Evolutionary conservation across 164 flowering plant genomes (phyloP), one percentile per base, ranked within the genome.

Genomic region (Nelumbo lutea): DNA sequence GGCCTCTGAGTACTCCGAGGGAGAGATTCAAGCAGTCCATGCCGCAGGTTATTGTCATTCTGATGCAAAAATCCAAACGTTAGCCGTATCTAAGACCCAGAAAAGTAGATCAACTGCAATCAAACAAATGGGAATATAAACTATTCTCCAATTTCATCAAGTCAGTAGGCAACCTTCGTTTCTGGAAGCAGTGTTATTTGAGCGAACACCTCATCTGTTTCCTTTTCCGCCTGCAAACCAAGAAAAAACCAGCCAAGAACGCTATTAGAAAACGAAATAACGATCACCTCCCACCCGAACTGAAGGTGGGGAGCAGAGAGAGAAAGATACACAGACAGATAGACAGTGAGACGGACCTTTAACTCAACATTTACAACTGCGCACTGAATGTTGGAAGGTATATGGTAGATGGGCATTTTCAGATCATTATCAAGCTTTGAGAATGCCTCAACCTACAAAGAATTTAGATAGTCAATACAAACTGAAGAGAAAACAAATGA

Each of bases 191-290:
- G 72, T 27, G 87, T 83, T 56, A 89, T 61, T 70, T 87, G 90
- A 5, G 90, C 90, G 78, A 70, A 86, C 45, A 86, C 91, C 74
- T 89, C 95, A 74, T 89, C 95, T 41, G 88, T 81, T 6, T 72
- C 73, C 10, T 59, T 6, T 63, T 87, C 91, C 15, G 87, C 95
- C 95, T 89, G 75, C 60, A 72, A 79, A 52, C 1, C n/a, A 38
- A 47, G 70, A 42, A 10, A 42, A 10, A 1, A 53, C 2, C 2
- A 60, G 10, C 60, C 2, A 43, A 5, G 14, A 41, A 45, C 46
- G 59, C 53, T 42, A 27, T 38, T 14, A 14, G 15, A 39, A 27
- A 3, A 40, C 9, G 41, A 44, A 14, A 56, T 15, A 45, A 56
- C 15, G 6, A 4, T 5, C 3, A 27, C 1, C 6, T 41, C 13